A percentile compares a stretch with the other conserved stretches of the same genome.
Evolutionary conservation across 257 asterid genomes (phyloP).

Genomic region (Solanum gandarillasii): DNA sequence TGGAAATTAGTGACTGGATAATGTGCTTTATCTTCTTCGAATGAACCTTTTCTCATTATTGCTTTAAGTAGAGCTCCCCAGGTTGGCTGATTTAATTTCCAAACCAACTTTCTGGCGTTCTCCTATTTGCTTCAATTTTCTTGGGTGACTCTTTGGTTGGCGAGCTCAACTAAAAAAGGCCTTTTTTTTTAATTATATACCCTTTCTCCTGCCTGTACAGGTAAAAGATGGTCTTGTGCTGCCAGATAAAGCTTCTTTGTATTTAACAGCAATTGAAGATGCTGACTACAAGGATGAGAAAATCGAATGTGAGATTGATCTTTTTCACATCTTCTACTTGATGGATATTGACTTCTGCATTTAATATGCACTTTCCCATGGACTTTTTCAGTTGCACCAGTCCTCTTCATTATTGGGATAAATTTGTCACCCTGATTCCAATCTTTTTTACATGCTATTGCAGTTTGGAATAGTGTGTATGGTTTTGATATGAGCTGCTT

Average conservation of each 20-base stretch:
- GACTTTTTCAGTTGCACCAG: background rate
- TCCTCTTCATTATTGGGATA: background rate
- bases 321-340: constrained; percentile 5
- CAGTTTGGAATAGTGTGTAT: constrained; percentile 83
- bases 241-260: constrained; percentile 84
- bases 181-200: background rate
- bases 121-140: background rate
- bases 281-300: constrained; percentile 96
- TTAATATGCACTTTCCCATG: background rate
- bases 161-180: background rate
- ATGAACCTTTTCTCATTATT: background rate
- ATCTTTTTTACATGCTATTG: background rate
- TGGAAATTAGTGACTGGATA: background rate
- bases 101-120: background rate
- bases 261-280: constrained; percentile 89
- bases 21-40: background rate
- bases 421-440: background rate
- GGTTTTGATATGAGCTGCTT: constrained; percentile 98
- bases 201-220: constrained; percentile 16
- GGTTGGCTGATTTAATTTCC: background rate
- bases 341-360: background rate
- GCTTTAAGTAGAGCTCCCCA: background rate
- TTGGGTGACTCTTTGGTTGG: background rate
- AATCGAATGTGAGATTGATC: constrained; percentile 65
- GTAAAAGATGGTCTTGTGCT: constrained; percentile 62